Evolutionary conservation across 2,329 filamentous ascomycete genomes (phyloP), one percentile per base, ranked within the genome.

Genomic region (Clathrospora elynae): DNA sequence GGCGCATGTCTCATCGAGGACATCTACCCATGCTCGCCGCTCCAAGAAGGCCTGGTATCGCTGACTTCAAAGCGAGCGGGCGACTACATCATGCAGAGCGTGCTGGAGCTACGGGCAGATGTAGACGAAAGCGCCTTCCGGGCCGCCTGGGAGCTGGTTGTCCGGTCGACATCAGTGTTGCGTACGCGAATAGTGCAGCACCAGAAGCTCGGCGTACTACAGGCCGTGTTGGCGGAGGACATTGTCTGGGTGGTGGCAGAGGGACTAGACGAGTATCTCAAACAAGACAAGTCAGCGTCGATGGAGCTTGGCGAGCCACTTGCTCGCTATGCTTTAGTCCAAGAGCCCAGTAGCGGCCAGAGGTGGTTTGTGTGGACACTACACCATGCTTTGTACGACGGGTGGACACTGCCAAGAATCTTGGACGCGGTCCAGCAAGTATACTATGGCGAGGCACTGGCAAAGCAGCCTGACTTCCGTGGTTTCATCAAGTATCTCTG

Each of bases 31-130:
- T 80, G 77, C 62, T 78, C 78, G 0, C 74, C 78, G 0, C 65
- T 80, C 1, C 79, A 83, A 46, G 78, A 80, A 55, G 77, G 75
- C 2, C 70, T 82, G 2, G 75, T 82, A 68, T 76, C 78, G 0
- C 59, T 82, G 5, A 78, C 78, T 2, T 71, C 73, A 43, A 78
- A 78, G 55, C 68, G 75, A 16, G 70, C 71, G 22, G 78, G 78
- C 28, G 74, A 76, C 0, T 83, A 82, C 26, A 30, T 37, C 16
- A 25, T 35, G 9, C 45, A 35, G 16, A 20, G 12, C 17, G 72
- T 82, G 2, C 77, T 76, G 2, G 16, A 37, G 11, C 13, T 49
- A 5, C 12, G 11, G 1, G 9, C 16, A 1, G 13, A 35, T 7
- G 3, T 53, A 3, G 32, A 49, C 6, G n/a, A 30, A 2, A 19